Evolutionary conservation across 164 flowering plant genomes (phyloP), one percentile per base, ranked within the genome.

Genomic region (Warburgia ugandensis): DNA sequence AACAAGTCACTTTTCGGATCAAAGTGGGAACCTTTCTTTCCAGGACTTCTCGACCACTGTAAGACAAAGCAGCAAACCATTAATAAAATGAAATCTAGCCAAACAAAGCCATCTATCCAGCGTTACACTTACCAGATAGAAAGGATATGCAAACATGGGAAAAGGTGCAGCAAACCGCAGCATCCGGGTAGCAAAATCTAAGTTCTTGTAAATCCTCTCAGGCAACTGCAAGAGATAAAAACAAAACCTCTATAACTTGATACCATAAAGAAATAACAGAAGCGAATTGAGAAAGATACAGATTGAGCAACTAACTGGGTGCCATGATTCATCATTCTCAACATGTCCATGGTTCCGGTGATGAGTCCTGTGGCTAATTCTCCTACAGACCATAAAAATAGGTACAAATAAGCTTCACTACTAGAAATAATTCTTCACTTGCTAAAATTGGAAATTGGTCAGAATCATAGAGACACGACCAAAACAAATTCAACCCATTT

Each of bases 1-100:
- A 92, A 92, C 74, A 92, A 61, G 50, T 79, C 76, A 25, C 99
- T 84, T 50, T 65, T 64, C 3, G 99, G 97, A 37, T 89, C 43
- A 49, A 63, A 92, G 50, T 92, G 99, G 22, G 99, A 92, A 20
- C 99, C 99, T n/a, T 47, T 53, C 67, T 92, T 92, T 20, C 99
- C 97, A 13, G 99, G 99, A 63, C 89, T 92, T 58, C 99, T 66
- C 25, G 52, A 14, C 92, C 86, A 92, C 95, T 92, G n/a, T n/a
- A n/a, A n/a, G n/a, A 17, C 52, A 56, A 17, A 17, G 20, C 25
- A 28, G 10, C 37, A 31, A 42, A 12, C 19, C 30, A 29, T 3
- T 7, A 42, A 8, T 17, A 19, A 27, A 32, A 39, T 6, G 26
- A 39, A 19, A 23, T 52, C 14, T 48, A n/a, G n/a, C n/a, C n/a